These are phyloP conservation scores for Filosporella fistucella DNA, from an alignment of 495 filamentous ascomycete genomes.

Conservation along the genomic window DNA sequence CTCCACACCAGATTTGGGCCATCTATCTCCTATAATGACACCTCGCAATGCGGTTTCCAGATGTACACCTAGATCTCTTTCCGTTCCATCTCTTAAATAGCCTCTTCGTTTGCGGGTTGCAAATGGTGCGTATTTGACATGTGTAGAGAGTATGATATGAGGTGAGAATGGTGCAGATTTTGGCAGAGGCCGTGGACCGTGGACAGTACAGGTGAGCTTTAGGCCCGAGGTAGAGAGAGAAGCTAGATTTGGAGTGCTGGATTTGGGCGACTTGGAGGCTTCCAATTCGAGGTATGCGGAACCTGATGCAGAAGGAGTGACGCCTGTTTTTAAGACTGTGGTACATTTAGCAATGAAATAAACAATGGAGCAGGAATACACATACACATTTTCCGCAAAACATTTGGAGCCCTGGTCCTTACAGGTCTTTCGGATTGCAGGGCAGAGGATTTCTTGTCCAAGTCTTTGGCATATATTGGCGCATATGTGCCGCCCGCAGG, in stretches of 20 bases:
- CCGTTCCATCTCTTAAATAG: slow-evolving; percentile 79
- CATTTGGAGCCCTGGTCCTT: slow-evolving; percentile 55
- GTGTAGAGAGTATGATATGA: slow-evolving; percentile 82
- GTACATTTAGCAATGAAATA: slow-evolving; percentile 5
- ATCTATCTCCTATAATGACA: slow-evolving; percentile 84
- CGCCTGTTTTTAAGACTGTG: slow-evolving; percentile 81
- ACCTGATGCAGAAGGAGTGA: slow-evolving; percentile 89
- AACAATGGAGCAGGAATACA: slow-evolving; percentile 21
- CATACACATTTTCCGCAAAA: slow-evolving; percentile 81
- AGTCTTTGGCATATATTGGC: slow-evolving; percentile 47
- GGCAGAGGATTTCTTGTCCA: slow-evolving; percentile 25
- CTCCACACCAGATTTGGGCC: slow-evolving; percentile 95
- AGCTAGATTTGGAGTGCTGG: slow-evolving; percentile 41
- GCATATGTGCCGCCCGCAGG: slow-evolving; percentile 72
- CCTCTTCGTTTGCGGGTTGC: slow-evolving; percentile 76
- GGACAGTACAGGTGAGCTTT: slow-evolving; percentile 88
- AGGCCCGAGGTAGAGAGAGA: slow-evolving; percentile 53
- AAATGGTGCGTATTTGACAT: slow-evolving; percentile 95
- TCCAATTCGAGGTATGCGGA: slow-evolving; percentile 92
- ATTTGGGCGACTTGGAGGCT: slow-evolving; percentile 44
- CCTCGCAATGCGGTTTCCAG: slow-evolving; percentile 86
- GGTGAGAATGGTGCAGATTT: slow-evolving; percentile 85
- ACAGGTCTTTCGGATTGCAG: slow-evolving; percentile 30
- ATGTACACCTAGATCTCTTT: slow-evolving; percentile 87
- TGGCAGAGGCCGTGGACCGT: slow-evolving; percentile 87